Percentiles rank a stretch among this genome's conserved stretches.
Conservation (phyloP, 2,329 filamentous ascomycete species). For the Venturia effusa region DNA sequence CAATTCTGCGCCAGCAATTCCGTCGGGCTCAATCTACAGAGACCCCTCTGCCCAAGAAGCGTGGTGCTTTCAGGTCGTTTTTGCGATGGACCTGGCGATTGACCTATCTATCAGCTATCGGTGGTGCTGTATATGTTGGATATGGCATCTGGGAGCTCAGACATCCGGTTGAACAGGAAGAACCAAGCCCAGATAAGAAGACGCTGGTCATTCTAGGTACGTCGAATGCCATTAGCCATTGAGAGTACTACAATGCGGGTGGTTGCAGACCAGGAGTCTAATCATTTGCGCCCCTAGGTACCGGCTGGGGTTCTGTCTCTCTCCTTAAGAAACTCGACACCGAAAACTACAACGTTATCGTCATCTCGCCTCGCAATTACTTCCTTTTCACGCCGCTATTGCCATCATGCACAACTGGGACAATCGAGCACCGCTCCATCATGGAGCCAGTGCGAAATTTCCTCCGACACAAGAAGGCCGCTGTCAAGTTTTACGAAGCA, state of each 20-base stretch:
- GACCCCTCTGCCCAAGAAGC: constrained; percentile 29
- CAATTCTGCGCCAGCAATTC: neutral
- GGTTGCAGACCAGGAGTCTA: constrained; percentile 10
- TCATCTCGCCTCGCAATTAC: constrained; percentile 97
- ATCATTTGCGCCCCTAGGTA: constrained; percentile 46
- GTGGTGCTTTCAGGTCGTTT: constrained; percentile 45
- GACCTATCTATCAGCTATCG: constrained; percentile 65
- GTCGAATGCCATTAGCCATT: constrained; percentile 14
- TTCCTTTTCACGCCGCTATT: constrained; percentile 98
- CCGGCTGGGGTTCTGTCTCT: constrained; percentile 92
- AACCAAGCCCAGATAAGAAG: constrained; percentile 84
- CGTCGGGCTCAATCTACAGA: neutral
- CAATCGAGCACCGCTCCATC: constrained; percentile 97
- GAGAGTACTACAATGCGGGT: constrained; percentile 5
- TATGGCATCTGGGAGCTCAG: constrained; percentile 77
- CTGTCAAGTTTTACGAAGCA: constrained; percentile 95
- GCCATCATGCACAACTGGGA: constrained; percentile 92
- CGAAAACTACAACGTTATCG: constrained; percentile 96
- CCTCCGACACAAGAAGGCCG: constrained; percentile 84
- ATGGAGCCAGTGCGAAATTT: constrained; percentile 99
- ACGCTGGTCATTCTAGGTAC: constrained; percentile 89
- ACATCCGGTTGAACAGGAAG: constrained; percentile 67
- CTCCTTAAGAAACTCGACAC: constrained; percentile 98
- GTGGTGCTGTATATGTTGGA: constrained; percentile 56
- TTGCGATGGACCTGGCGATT: constrained; percentile 77